These are phyloP conservation scores for Dipteronia dyeriana DNA, from an alignment of 345 rosid genomes.

Conservation along the genomic window DNA sequence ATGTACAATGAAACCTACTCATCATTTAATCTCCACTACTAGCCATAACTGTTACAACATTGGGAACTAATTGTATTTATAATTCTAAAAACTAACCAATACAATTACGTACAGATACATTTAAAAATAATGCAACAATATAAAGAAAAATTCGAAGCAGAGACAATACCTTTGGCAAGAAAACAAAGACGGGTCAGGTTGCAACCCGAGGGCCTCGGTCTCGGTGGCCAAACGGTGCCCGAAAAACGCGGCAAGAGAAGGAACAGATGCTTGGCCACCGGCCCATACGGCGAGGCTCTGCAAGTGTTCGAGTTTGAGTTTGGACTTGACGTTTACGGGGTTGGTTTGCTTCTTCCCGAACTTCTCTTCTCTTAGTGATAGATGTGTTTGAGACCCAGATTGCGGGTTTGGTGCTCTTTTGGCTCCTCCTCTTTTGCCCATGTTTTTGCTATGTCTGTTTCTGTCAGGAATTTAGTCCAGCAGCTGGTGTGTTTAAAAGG, in stretches of 20 bases:
- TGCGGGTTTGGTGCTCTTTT: constrained; percentile 20
- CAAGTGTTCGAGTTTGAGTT: constrained; percentile 64
- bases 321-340: constrained; percentile 39
- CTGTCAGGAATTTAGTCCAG: constrained; percentile 19
- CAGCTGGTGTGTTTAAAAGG: constrained; percentile 1
- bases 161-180: constrained; percentile 55
- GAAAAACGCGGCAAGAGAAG: constrained; percentile 60
- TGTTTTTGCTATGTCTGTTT: constrained; percentile 7
- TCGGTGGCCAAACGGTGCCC: constrained; percentile 63
- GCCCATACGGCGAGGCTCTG: constrained; percentile 71
- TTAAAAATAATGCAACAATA: not conserved
- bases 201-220: constrained; percentile 42
- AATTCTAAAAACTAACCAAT: not conserved
- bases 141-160: not conserved
- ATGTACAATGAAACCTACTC: not conserved
- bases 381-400: constrained; percentile 15
- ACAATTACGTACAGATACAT: not conserved
- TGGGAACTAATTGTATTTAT: not conserved
- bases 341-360: constrained; percentile 36
- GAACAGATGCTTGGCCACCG: constrained; percentile 50
- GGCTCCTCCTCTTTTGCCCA: constrained; percentile 45
- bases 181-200: constrained; percentile 51
- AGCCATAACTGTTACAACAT: no score
- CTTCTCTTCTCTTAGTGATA: constrained; percentile 41
- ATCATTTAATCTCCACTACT: not conserved